phyloP scores from a whole-genome alignment of 257 asterid genomes.

The Gentiana macrophylla region DNA sequence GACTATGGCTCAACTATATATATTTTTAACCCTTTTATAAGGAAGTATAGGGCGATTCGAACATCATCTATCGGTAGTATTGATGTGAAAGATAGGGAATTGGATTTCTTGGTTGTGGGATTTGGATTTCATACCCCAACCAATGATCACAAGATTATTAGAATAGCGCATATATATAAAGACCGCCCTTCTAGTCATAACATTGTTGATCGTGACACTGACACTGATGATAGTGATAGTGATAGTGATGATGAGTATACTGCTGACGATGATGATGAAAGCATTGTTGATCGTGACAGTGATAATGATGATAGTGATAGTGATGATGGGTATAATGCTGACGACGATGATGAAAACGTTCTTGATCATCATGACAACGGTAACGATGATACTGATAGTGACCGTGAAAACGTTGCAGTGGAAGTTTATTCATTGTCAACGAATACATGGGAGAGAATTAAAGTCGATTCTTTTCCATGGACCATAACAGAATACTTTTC shows the following conservation, averaged over 20 bases:
- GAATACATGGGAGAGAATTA: constrained; percentile 3
- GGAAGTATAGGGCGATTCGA: neutral
- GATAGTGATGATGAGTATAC: too few relatives aligned
- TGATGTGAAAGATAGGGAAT: neutral
- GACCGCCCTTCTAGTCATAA: neutral
- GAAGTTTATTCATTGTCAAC: constrained; percentile 13
- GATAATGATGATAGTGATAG: neutral
- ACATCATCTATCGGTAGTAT: neutral
- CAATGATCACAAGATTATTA: constrained; percentile 12
- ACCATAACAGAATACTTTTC: neutral
- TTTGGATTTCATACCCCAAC: constrained; percentile 10
- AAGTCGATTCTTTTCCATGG: constrained; percentile 6
- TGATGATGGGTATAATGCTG: neutral
- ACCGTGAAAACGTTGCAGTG: neutral
- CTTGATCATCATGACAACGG: too few relatives aligned
- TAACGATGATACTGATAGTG: neutral
- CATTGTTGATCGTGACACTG: too few relatives aligned
- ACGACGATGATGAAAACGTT: too few relatives aligned
- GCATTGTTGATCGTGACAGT: too few relatives aligned
- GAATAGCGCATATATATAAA: neutral
- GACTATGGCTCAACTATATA: neutral
- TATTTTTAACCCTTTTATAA: constrained; percentile 13
- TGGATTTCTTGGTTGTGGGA: neutral
- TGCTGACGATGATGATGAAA: too few relatives aligned
- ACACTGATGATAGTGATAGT: too few relatives aligned